Evolutionary conservation across 169 alveolate species (phyloP), one percentile per base, ranked within the genome.

Genomic region (Perkinsus chesapeaki): DNA sequence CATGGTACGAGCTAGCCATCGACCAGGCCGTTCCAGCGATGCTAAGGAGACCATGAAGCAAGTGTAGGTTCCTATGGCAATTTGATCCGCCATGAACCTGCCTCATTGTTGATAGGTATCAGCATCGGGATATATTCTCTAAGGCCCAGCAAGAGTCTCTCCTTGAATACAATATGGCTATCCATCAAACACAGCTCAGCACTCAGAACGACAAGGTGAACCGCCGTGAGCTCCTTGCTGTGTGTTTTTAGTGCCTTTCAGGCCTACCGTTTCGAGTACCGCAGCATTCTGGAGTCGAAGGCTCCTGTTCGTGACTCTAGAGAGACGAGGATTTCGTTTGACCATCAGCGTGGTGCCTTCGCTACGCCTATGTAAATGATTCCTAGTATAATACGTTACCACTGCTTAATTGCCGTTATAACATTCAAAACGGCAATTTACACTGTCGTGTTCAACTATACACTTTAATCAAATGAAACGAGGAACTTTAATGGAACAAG

Each of bases 21-120:
- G 82, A 27, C 82, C 82, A 1, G 82, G 82, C 31, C 12, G 82
- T 1, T 60, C 82, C 3, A 60, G 82, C 27, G 82, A 60, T 60
- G 82, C 82, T 23, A 60, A 60, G 82, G 82, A 60, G 82, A 60
- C 82, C 82, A 60, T 60, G 82, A 60, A 60, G 82, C 82, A 60
- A 60, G 82, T 60, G 82, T 60, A 60, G 23, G 82, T 43, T 5
- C n/a, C n/a, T 43, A 20, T 34, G 82, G 7, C 82, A 60, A 9
- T 60, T 60, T 23, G 37, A 27, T 60, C 27, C 82, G 27, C 31
- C 37, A 60, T 34, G 3, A 19, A 20, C 36, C 12, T 1, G 27
- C 36, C 3, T 16, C 82, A 27, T 60, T 34, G 31, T n/a, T 34
- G 23, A 23, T 16, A 60, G 82, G 82, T 60, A 60, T 60, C 82